A percentile compares a stretch with the other conserved stretches of the same genome.
Evolutionary conservation across 371 early-diverging fungal genomes (phyloP).

Genomic region (Syncephalastrum monosporum): DNA sequence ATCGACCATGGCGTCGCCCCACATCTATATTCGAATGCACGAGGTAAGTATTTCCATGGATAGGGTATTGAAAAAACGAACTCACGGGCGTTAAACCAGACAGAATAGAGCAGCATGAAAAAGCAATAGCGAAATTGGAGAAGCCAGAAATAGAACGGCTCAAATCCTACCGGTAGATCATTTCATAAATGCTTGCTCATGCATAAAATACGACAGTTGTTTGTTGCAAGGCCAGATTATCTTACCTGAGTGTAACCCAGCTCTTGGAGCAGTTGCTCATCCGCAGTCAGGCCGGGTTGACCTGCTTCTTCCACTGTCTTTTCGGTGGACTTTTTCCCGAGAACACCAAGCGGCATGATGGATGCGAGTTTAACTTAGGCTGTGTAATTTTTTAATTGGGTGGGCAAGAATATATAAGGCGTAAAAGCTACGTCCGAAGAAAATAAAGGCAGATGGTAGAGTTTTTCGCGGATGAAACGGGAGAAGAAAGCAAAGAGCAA

Average conservation of each 20-base stretch:
- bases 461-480: background rate
- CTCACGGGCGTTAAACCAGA: slow-evolving; percentile 59
- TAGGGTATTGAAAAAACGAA: background rate
- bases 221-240: background rate
- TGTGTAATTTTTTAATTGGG: background rate
- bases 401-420: background rate
- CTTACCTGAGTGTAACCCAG: slow-evolving; percentile 52
- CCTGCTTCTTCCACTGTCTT: slow-evolving; percentile 17
- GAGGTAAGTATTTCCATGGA: no score
- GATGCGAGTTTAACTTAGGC: background rate
- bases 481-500: no score
- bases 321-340: slow-evolving; percentile 9
- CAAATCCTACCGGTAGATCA: slow-evolving; percentile 44
- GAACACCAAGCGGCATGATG: slow-evolving; percentile 12
- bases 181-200: background rate
- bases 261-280: slow-evolving; percentile 37
- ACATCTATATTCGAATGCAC: slow-evolving; percentile 27
- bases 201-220: background rate
- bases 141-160: slow-evolving; percentile 64
- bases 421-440: slow-evolving; percentile 2
- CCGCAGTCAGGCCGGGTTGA: slow-evolving; percentile 15
- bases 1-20: slow-evolving; percentile 56
- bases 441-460: slow-evolving; percentile 2
- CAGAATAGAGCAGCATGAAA: slow-evolving; percentile 60
- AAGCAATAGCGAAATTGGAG: slow-evolving; percentile 64